phyloP scores from a whole-genome alignment of 2,329 filamentous ascomycete species.

The Torrubiella hemipterigena region DNA sequence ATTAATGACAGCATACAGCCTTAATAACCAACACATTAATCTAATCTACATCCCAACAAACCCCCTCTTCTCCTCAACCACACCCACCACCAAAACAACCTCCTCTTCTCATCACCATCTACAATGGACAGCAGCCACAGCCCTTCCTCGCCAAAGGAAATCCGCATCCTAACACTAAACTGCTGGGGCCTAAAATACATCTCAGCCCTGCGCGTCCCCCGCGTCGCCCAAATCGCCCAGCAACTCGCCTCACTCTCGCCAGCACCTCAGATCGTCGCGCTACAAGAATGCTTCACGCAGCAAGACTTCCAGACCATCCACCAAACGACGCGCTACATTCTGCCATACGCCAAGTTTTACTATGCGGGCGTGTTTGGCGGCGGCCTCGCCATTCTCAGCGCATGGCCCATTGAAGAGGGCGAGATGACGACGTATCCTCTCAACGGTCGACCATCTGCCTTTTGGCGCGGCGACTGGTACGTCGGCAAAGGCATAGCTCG shows the following conservation, averaged over 20 bases:
- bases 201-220: slow-evolving; percentile 63
- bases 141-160: slow-evolving; percentile 31
- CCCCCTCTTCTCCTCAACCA: neutral
- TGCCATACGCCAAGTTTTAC: slow-evolving; percentile 92
- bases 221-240: slow-evolving; percentile 72
- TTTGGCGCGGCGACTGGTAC: slow-evolving; percentile 92
- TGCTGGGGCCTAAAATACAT: slow-evolving; percentile 94
- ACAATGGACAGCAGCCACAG: slow-evolving; percentile 16
- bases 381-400: slow-evolving; percentile 77
- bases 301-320: slow-evolving; percentile 73
- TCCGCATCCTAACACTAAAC: slow-evolving; percentile 81
- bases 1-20: too few relatives aligned
- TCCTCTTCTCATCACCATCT: slow-evolving; percentile 3
- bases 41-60: too few relatives aligned
- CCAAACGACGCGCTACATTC: slow-evolving; percentile 54
- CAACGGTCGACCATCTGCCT: slow-evolving; percentile 85
- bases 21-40: too few relatives aligned
- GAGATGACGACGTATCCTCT: slow-evolving; percentile 80
- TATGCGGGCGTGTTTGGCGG: slow-evolving; percentile 79
- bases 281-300: slow-evolving; percentile 91
- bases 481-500: slow-evolving; percentile 89
- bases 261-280: slow-evolving; percentile 71
- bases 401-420: slow-evolving; percentile 87
- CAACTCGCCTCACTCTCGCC: slow-evolving; percentile 59
- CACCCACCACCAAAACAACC: neutral